Conservation (phyloP, 345 rosid species). For the Ricinus communis region DNA sequence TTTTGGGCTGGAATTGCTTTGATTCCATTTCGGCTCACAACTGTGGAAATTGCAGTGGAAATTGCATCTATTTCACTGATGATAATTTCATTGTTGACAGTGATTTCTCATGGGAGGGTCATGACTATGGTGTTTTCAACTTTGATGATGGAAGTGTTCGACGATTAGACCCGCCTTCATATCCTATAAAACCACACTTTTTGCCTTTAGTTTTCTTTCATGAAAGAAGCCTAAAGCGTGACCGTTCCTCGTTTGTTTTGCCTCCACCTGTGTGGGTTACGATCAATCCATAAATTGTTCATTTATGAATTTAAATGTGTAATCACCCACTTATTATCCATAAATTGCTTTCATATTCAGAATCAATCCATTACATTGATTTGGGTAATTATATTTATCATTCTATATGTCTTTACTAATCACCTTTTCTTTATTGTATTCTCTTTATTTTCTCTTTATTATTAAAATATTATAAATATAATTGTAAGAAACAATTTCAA, state of each 20-base stretch:
- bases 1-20: slow-evolving; percentile 6
- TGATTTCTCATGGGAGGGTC: slow-evolving; percentile 7
- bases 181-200: neutral
- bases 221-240: neutral
- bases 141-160: neutral
- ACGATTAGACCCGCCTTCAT: neutral
- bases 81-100: neutral
- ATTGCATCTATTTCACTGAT: slow-evolving; percentile 15
- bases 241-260: slow-evolving; percentile 1
- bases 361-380: too few relatives aligned
- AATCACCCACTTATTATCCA: too few relatives aligned
- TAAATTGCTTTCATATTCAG: too few relatives aligned
- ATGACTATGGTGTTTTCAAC: slow-evolving; percentile 3
- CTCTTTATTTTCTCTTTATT: too few relatives aligned
- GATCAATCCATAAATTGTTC: neutral
- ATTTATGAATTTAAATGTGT: neutral
- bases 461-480: too few relatives aligned
- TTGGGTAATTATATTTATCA: too few relatives aligned
- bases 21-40: slow-evolving; percentile 3
- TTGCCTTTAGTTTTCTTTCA: too few relatives aligned
- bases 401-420: too few relatives aligned
- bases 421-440: too few relatives aligned
- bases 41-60: neutral
- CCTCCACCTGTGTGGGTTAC: slow-evolving; percentile 17
- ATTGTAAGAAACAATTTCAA: too few relatives aligned